Evolutionary conservation across 805 yeast species (phyloP).

Genomic region (Kodamaea hsintzibuensis): DNA sequence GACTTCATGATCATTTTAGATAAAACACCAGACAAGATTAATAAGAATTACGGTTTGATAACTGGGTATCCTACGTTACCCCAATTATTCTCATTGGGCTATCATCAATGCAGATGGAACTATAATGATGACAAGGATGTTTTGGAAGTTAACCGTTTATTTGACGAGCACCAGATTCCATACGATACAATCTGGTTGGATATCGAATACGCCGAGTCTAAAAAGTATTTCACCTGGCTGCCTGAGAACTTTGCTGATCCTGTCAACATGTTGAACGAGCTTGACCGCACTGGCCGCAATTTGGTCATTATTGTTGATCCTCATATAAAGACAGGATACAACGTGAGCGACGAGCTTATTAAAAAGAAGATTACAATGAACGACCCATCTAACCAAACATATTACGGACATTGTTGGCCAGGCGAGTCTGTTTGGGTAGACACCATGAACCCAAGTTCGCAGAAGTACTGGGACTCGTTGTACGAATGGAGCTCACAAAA

Average conservation of each 20-base stretch:
- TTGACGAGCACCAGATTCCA: constrained; percentile 77
- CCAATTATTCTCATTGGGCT: constrained; percentile 75
- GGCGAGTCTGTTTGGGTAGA: constrained; percentile 96
- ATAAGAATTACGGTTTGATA: constrained; percentile 60
- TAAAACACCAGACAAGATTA: constrained; percentile 54
- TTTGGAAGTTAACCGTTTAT: constrained; percentile 60
- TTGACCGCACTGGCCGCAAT: constrained; percentile 75
- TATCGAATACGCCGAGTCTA: constrained; percentile 83
- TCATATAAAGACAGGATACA: constrained; percentile 74
- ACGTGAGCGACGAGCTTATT: constrained; percentile 55
- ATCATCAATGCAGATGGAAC: constrained; percentile 98
- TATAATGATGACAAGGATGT: constrained; percentile 89
- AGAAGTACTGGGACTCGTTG: constrained; percentile 58
- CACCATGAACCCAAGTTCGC: constrained; percentile 65
- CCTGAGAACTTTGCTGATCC: constrained; percentile 73
- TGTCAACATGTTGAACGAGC: constrained; percentile 57
- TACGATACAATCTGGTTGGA: constrained; percentile 95
- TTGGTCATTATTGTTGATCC: constrained; percentile 89
- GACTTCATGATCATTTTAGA: constrained; percentile 74
- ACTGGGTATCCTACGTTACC: constrained; percentile 80
- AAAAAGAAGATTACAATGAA: constrained; percentile 47
- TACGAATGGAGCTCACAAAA: constrained; percentile 46
- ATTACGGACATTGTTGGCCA: constrained; percentile 95
- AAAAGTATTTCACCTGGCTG: constrained; percentile 93
- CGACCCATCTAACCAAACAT: constrained; percentile 50